Evolutionary conservation across 176 grass and related monocot genomes (phyloP), one percentile per base, ranked within the genome.

Genomic region (Oryza nivara): DNA sequence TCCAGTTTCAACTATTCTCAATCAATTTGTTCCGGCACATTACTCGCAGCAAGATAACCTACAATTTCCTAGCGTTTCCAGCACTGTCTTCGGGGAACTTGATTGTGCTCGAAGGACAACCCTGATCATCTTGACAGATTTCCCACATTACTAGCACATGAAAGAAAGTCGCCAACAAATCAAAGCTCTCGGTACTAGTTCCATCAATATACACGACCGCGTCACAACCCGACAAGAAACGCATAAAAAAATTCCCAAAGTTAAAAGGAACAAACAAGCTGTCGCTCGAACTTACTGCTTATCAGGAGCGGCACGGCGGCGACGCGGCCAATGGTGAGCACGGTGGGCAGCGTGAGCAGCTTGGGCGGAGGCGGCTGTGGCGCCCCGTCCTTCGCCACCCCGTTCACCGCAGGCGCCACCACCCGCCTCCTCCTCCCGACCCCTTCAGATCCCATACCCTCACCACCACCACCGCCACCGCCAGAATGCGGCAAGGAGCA

Each of bases 281-380:
- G 15, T 65, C 11, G 16, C 35, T 13, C 6, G 20, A 45, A 78
- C 97, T 82, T 79, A 99, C 97, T 96, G 86, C 90, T 88, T 68
- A 94, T 89, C 64, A 99, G 92, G 63, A 99, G 73, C 11, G 97
- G 97, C 80, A 99, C 97, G 12, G 97, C 93, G 20, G 84, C 93
- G 3, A 99, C 93, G 74, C 97, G 88, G 26, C 97, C 92, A 70
- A 96, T 93, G 56, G 97, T 99, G 32, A 99, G 91, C 19, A 99
- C 68, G 16, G 97, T 99, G 70, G 97, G 97, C 22, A 99, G 87
- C 74, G 93, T 99, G 58, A 99, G 88, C 84, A 99, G 76, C 83
- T 75, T 86, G 11, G 73, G 73, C 8, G 85, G 68, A 44, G 63
- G 15, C 10, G 72, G 35, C 16, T 23, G 63, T 28, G 47, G 6